Evolutionary conservation across 805 yeast genomes (phyloP), one percentile per base, ranked within the genome.

Genomic region (Suhomyces canberraensis): DNA sequence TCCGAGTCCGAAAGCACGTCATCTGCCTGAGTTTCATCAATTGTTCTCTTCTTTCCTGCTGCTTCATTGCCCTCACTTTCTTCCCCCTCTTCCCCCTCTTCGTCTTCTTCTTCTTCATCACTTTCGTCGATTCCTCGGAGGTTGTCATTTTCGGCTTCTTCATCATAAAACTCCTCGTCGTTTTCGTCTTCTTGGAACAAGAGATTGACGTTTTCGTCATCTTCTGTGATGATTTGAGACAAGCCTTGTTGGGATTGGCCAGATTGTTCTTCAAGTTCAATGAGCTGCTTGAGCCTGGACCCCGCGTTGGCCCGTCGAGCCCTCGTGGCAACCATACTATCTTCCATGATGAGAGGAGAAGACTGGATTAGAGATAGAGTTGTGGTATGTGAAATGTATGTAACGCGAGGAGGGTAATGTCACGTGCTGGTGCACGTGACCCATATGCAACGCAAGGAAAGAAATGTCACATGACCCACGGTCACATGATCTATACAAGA

Each of bases 271-370:
- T 81, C 95, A 19, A 85, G 72, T 40, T 79, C 84, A 14, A 93
- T 64, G 41, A 93, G 71, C 39, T 79, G 78, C 50, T 78, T 77
- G 55, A 93, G 67, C 37, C 93, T 71, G 35, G 86, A 83, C 11
- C 98, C 98, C 1, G 98, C 98, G 62, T 91, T 93, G 29, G 88
- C 60, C 37, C 98, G 77, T 45, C 87, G 71, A 42, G 78, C 65
- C 43, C 97, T 75, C 3, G 95, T 82, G 15, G 84, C 78, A 48
- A 84, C 83, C 38, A 88, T 69, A 49, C 77, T 72, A 31, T 80
- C 83, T 25, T 69, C 75, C 35, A 28, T 30, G 25, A 20, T 9
- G 22, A 20, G n/a, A n/a, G n/a, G n/a, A n/a, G n/a, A n/a, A 29
- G 39, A 17, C 16, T 25, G 11, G 8, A 17, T 29, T n/a, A n/a